phyloP scores from a whole-genome alignment of 139 green algal species.

The Micromonas pusilla region DNA sequence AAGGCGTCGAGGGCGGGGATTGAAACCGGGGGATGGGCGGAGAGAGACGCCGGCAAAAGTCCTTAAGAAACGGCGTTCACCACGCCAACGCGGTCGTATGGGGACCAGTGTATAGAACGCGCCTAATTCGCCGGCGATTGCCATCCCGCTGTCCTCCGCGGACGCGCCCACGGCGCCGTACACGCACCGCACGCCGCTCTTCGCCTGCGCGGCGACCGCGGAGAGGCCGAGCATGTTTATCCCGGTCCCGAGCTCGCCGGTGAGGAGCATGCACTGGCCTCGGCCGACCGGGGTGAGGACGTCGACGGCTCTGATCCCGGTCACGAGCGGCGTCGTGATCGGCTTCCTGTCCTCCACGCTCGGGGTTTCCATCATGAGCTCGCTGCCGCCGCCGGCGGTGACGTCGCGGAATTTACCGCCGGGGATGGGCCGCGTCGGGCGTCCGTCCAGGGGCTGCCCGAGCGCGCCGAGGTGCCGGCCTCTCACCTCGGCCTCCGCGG shows the following conservation, averaged over 20 bases:
- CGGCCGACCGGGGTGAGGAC: conserved; percentile 17
- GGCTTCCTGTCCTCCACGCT: conserved; percentile 16
- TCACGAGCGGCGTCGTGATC: conserved; percentile 21
- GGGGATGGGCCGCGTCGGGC: background rate
- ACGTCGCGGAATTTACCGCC: background rate
- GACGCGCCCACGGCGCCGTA: conserved; percentile 13
- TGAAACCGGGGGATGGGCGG: too few relatives aligned
- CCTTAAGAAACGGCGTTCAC: too few relatives aligned
- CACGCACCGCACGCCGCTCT: conserved; percentile 2
- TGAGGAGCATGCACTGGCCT: conserved; percentile 22
- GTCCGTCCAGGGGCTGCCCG: background rate
- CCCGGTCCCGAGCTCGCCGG: background rate
- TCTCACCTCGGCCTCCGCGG: background rate
- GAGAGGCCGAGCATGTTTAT: background rate
- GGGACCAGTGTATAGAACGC: too few relatives aligned
- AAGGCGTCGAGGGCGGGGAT: too few relatives aligned
- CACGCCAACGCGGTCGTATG: too few relatives aligned
- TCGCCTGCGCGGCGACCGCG: background rate
- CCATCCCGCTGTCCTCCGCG: background rate
- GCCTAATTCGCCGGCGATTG: background rate
- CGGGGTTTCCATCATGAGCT: conserved; percentile 1
- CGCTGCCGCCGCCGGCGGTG: background rate
- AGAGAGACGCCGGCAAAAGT: too few relatives aligned
- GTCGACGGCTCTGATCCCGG: conserved; percentile 5
- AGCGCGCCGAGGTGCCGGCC: background rate